Conservation (phyloP, 208 protist species). For the Crithidia thermophila region DNA sequence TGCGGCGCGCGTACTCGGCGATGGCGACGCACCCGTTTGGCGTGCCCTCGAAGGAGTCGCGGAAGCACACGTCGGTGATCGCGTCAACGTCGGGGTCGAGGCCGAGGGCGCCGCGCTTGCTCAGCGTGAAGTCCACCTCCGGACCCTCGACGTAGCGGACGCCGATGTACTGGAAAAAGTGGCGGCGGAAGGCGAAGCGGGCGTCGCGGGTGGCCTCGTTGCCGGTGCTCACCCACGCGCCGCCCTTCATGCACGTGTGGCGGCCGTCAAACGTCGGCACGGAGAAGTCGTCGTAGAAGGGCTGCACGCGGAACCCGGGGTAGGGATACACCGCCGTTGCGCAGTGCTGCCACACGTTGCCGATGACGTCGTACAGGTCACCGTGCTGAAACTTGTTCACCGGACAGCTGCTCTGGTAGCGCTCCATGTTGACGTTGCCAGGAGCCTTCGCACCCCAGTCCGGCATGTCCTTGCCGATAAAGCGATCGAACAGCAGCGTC, state of each 20-base stretch:
- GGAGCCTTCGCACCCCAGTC: conserved; percentile 69
- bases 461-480: conserved; percentile 76
- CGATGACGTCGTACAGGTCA: conserved; percentile 92
- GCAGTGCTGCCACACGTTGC: conserved; percentile 97
- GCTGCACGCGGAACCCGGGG: conserved; percentile 91
- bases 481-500: conserved; percentile 85
- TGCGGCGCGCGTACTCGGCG: conserved; percentile 52
- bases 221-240: conserved; percentile 94
- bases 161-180: conserved; percentile 97
- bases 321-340: conserved; percentile 92
- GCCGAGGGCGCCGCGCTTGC: conserved; percentile 39
- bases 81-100: conserved; percentile 85
- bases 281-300: conserved; percentile 97
- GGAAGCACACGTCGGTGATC: conserved; percentile 77
- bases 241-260: conserved; percentile 96
- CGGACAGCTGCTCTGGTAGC: conserved; percentile 82
- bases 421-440: conserved; percentile 90
- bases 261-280: conserved; percentile 95
- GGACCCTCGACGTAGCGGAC: conserved; percentile 91
- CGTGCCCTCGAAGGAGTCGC: conserved; percentile 57
- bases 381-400: conserved; percentile 87
- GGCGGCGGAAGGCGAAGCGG: conserved; percentile 94
- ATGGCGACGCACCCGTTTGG: conserved; percentile 76
- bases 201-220: conserved; percentile 94
- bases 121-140: conserved; percentile 32